These are phyloP conservation scores for Cutaneotrichosporon daszewskae DNA, from an alignment of 1,284 basidiomycete genomes.

Conservation along the genomic window DNA sequence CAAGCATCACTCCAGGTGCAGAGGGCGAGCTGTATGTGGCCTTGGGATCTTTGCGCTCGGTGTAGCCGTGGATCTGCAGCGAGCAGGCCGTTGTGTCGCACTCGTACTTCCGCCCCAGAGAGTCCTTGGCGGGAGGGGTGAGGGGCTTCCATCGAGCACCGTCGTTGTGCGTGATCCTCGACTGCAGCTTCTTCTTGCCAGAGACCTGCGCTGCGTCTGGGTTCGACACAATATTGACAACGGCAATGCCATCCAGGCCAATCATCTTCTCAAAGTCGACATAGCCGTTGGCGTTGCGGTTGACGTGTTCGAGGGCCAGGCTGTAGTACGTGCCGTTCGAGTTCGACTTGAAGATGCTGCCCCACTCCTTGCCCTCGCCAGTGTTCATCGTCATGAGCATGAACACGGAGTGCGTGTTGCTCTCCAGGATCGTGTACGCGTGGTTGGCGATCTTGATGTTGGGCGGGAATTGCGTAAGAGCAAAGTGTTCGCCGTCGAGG, in stretches of 20 bases:
- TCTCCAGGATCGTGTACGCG: constrained; percentile 68
- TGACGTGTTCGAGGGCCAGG: constrained; percentile 77
- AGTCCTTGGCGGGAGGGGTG: constrained; percentile 68
- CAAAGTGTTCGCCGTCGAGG: constrained; percentile 77
- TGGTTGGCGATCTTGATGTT: constrained; percentile 74
- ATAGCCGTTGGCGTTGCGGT: constrained; percentile 77
- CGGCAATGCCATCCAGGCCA: constrained; percentile 88
- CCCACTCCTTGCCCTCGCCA: constrained; percentile 69
- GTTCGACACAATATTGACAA: constrained; percentile 79
- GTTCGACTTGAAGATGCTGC: constrained; percentile 88
- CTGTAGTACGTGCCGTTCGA: constrained; percentile 97
- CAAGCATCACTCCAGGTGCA: constrained; percentile 87
- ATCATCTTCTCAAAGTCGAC: constrained; percentile 99
- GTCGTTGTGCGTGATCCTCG: constrained; percentile 93
- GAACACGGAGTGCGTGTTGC: constrained; percentile 87
- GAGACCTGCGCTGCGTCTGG: constrained; percentile 67
- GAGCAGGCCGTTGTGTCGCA: constrained; percentile 72
- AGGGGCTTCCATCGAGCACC: constrained; percentile 84
- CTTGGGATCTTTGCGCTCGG: constrained; percentile 80
- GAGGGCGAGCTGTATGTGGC: constrained; percentile 90
- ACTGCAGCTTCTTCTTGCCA: constrained; percentile 71
- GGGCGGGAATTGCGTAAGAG: constrained; percentile 82
- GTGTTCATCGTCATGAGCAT: constrained; percentile 90
- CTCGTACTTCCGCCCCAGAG: constrained; percentile 65
- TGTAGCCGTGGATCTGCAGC: constrained; percentile 92